phyloP scores from a whole-genome alignment of 2,329 filamentous ascomycete species.

The Fusarium acutatum region DNA sequence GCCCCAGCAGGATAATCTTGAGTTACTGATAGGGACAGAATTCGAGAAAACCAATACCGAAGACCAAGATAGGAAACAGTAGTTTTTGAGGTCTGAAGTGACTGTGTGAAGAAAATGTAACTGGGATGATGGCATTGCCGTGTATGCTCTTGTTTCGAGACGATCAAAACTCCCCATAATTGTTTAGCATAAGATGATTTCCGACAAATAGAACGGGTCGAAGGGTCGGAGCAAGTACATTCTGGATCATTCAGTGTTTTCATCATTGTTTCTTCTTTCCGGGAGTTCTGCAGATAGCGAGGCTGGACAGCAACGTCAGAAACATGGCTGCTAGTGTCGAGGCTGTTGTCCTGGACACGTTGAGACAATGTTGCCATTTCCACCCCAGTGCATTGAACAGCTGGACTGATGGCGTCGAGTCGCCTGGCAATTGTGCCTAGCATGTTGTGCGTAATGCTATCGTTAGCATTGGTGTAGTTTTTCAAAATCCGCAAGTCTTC shows the following conservation, averaged over 20 bases:
- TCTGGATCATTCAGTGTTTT: rapidly evolving
- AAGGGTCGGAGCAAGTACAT: not conserved
- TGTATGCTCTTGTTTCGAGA: not conserved
- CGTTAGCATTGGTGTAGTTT: rapidly evolving
- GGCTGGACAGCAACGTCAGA: not conserved
- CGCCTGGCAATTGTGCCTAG: not conserved
- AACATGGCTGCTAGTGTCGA: rapidly evolving
- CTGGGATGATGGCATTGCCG: not conserved
- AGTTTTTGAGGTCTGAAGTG: not conserved
- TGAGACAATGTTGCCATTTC: rapidly evolving
- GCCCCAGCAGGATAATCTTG: not conserved
- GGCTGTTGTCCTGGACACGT: rapidly evolving
- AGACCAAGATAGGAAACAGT: not conserved
- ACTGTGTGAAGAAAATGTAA: not conserved
- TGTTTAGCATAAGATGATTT: rapidly evolving
- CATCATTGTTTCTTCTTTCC: rapidly evolving
- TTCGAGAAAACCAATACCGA: rapidly evolving
- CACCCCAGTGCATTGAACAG: not conserved
- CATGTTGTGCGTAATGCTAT: not conserved
- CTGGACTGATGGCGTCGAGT: rapidly evolving
- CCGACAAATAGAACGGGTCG: rapidly evolving
- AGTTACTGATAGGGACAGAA: rapidly evolving
- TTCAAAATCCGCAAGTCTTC: not conserved
- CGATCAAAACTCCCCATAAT: not conserved
- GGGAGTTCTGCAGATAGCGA: not conserved